phyloP scores from a whole-genome alignment of 306 rosid genomes.

The Medicago truncatula region MtrunA17r5.0-ANR NC_053045.1:58959501-58960000 shows the following conservation, averaged over 20 bases:
- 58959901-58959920: conserved; percentile 73
- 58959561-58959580: conserved; percentile 77
- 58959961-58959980: conserved; percentile 81
- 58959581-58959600: conserved; percentile 98
- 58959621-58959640: conserved; percentile 99
- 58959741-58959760: conserved; percentile 50
- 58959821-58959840: conserved; percentile 58
- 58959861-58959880: conserved; percentile 86
- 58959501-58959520: conserved; percentile 19
- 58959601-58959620: conserved; percentile 78
- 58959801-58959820: conserved; percentile 87
- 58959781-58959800: conserved; percentile 65
- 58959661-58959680: conserved; percentile 73
- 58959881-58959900: conserved; percentile 93
- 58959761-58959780: conserved; percentile 54
- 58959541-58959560: conserved; percentile 88
- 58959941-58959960: conserved; percentile 75
- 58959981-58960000: conserved; percentile 86
- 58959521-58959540: conserved; percentile 82
- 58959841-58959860: conserved; percentile 66
- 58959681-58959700: conserved; percentile 84
- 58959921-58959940: conserved; percentile 57
- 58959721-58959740: conserved; percentile 59
- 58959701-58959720: conserved; percentile 68
- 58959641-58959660: conserved; percentile 84